Evolutionary conservation across 2,329 filamentous ascomycete species (phyloP), one percentile per base, ranked within the genome.

Genomic region (Chalara sp.): DNA sequence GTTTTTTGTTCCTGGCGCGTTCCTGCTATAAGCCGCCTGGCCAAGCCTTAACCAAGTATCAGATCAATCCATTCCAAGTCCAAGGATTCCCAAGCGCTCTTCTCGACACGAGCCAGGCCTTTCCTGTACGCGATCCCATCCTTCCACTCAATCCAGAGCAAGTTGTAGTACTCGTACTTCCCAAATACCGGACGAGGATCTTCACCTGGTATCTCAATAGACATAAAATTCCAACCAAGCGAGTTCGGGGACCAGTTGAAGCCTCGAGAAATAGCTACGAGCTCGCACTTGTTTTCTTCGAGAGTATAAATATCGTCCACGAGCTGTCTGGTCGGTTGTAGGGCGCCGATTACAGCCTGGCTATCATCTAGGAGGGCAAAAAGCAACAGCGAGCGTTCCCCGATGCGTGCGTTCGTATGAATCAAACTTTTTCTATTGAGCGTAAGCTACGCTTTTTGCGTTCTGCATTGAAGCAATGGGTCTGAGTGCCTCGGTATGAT

Each of bases 41-140:
- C 41, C 28, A 21, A 21, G 12, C 3, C 28, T 43, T 21, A 43
- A 52, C 50, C 50, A n/a, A 53, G 32, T 33, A 53, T 35, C 40
- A 53, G 39, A 31, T 53, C 48, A 48, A 53, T 45, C 49, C 32
- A 37, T 13, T 56, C 51, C 2, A 49, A 31, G 2, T 52, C 32
- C 39, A 46, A 35, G 29, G 31, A 37, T 30, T 54, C 47, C 51
- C 51, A 56, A 6, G 32, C 32, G n/a, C 32, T 31, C 21, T 49
- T 53, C 35, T 45, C 44, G 3, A 56, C 49, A 12, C 53, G 21
- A 5, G 53, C 53, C 33, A 47, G 32, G 11, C 37, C 49, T 41
- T 51, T 53, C 12, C 56, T 48, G 49, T 54, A 57, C 2, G 50
- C 53, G 28, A 56, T 48, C 6, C 52, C 51, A n/a, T 52, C 45